phyloP scores from a whole-genome alignment of 305 asterid genomes.

The Fraxinus baroniana region DNA sequence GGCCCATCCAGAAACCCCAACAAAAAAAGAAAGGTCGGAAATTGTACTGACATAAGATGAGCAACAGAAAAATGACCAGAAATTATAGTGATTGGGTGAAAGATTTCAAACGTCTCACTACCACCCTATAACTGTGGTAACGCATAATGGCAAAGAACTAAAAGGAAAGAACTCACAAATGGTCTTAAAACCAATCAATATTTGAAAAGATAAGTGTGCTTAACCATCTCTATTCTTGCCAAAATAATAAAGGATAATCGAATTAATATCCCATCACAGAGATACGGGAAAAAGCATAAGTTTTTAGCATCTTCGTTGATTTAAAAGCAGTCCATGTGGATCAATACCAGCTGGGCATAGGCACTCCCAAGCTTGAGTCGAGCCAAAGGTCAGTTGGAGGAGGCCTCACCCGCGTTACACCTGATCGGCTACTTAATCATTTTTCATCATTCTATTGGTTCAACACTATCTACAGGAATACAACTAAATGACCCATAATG shows the following conservation, averaged over 20 bases:
- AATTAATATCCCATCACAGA: background rate
- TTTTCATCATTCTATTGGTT: background rate
- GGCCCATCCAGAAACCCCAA: constrained; percentile 3
- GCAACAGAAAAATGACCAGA: background rate
- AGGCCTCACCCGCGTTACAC: background rate
- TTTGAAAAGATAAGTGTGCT: background rate
- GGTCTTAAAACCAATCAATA: background rate
- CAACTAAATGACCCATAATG: background rate
- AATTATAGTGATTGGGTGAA: background rate
- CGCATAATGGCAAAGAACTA: background rate
- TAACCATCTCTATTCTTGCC: background rate
- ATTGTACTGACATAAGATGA: background rate
- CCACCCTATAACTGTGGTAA: background rate
- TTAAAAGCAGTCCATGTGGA: background rate
- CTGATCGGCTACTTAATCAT: background rate
- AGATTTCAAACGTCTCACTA: constrained; percentile 12
- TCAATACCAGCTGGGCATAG: background rate
- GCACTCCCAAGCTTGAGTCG: background rate
- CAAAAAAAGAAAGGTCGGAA: constrained; percentile 9
- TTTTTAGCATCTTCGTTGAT: background rate
- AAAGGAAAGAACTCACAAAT: background rate
- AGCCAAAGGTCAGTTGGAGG: background rate
- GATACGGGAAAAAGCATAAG: background rate
- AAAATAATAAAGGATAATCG: background rate
- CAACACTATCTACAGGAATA: background rate